Percentiles rank a stretch among this genome's conserved stretches.
These are phyloP conservation scores for Nitzschia putrida DNA, from an alignment of 108 stramenopile genomes.

Conservation along the genomic window DNA sequence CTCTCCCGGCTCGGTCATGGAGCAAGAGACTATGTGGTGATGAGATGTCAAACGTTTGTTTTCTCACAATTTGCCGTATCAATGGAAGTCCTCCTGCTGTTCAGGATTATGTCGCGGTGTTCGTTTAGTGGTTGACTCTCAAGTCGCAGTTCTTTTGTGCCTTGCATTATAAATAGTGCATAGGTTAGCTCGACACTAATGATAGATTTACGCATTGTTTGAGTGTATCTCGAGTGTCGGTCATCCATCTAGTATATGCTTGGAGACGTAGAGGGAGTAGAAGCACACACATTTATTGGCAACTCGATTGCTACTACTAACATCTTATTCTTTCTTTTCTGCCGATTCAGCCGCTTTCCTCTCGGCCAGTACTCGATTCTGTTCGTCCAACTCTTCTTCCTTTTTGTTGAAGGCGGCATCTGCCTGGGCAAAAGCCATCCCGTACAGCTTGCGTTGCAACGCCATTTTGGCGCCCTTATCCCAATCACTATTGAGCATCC, in stretches of 20 bases:
- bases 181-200: too few species aligned
- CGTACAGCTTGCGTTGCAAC: constrained; percentile 71
- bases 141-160: constrained; percentile 20
- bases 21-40: background rate
- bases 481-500: constrained; percentile 88
- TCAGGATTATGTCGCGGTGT: constrained; percentile 18
- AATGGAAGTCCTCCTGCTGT: constrained; percentile 24
- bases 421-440: constrained; percentile 47
- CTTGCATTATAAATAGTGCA: background rate
- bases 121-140: constrained; percentile 35
- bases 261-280: too few species aligned
- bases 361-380: constrained; percentile 40
- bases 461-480: constrained; percentile 71
- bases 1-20: background rate
- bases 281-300: too few species aligned
- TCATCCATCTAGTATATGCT: too few species aligned
- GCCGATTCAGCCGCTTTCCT: constrained; percentile 14
- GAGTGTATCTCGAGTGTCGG: too few species aligned
- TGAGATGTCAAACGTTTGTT: constrained; percentile 15
- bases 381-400: constrained; percentile 73
- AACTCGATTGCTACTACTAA: too few species aligned
- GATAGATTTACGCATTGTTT: too few species aligned
- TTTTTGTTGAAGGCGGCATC: constrained; percentile 65
- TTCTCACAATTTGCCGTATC: constrained; percentile 15
- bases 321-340: constrained; percentile 5